Evolutionary conservation across 202 grass and related monocot genomes (phyloP).

Genomic region (Panicum hallii): DNA sequence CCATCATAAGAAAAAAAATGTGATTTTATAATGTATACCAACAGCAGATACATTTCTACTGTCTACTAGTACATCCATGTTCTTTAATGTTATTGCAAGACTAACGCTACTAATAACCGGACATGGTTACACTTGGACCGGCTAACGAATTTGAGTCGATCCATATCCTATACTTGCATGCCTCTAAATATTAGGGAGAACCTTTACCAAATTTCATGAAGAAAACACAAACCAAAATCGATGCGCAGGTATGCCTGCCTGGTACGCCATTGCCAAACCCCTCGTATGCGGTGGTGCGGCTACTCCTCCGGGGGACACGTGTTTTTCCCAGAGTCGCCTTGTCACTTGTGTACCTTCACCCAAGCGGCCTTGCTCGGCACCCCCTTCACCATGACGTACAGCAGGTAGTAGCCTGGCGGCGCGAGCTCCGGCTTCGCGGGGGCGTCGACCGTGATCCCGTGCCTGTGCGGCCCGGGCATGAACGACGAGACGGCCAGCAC

Average conservation of each 20-base stretch:
- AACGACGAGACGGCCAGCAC: constrained; percentile 52
- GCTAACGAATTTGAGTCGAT: not conserved
- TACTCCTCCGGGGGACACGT: not conserved
- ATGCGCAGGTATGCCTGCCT: no score
- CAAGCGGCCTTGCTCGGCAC: constrained; percentile 65
- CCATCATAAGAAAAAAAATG: not conserved
- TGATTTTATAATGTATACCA: constrained; percentile 3
- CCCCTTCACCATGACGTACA: constrained; percentile 62
- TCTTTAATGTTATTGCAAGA: not conserved
- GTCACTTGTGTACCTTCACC: constrained; percentile 58
- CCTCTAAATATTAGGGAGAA: not conserved
- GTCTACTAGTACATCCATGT: not conserved
- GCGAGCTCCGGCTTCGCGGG: constrained; percentile 52
- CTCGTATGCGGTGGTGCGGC: not conserved
- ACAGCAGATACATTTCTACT: not conserved
- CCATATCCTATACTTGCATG: not conserved
- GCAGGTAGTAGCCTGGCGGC: constrained; percentile 74
- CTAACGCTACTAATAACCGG: not conserved
- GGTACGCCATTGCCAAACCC: no score
- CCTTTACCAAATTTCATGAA: constrained; percentile 25
- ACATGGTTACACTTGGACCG: not conserved
- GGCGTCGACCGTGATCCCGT: constrained; percentile 43
- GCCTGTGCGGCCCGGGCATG: not conserved
- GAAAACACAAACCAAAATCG: not conserved
- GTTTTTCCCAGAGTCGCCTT: not conserved